Conservation (phyloP, 257 asterid species). For the Salvia splendens region DNA sequence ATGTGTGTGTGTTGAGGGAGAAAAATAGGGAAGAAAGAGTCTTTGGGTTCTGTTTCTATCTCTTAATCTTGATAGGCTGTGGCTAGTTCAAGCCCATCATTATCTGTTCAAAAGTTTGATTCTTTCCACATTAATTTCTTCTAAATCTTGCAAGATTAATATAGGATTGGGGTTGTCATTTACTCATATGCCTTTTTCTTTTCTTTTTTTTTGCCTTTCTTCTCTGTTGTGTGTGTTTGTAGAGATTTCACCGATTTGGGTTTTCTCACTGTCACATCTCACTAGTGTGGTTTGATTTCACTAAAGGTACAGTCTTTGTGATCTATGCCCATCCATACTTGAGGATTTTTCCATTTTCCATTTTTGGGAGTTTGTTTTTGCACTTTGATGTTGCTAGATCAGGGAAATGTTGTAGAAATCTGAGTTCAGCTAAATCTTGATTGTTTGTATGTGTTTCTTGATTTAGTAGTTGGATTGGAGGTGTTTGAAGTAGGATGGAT, state of each 20-base stretch:
- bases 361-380: constrained; percentile 22
- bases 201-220: background rate
- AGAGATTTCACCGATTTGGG: constrained; percentile 47
- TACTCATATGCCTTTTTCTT: constrained; percentile 15
- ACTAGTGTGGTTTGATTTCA: constrained; percentile 33
- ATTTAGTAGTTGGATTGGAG: constrained; percentile 27
- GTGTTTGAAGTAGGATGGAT: constrained; percentile 23
- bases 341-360: constrained; percentile 39
- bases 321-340: constrained; percentile 49
- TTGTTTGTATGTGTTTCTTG: constrained; percentile 17
- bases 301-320: constrained; percentile 46
- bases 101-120: constrained; percentile 48
- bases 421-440: constrained; percentile 35
- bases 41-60: constrained; percentile 49
- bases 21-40: constrained; percentile 65
- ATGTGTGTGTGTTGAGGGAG: constrained; percentile 42
- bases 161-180: constrained; percentile 29
- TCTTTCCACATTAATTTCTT: constrained; percentile 48
- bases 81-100: constrained; percentile 58
- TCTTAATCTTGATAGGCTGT: constrained; percentile 43
- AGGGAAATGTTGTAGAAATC: constrained; percentile 29
- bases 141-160: constrained; percentile 44
- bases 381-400: constrained; percentile 28
- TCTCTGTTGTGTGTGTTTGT: constrained; percentile 12
- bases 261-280: constrained; percentile 53